Conservation (phyloP, 129 eudicot genomes). For the Saposhnikovia divaricata region DNA sequence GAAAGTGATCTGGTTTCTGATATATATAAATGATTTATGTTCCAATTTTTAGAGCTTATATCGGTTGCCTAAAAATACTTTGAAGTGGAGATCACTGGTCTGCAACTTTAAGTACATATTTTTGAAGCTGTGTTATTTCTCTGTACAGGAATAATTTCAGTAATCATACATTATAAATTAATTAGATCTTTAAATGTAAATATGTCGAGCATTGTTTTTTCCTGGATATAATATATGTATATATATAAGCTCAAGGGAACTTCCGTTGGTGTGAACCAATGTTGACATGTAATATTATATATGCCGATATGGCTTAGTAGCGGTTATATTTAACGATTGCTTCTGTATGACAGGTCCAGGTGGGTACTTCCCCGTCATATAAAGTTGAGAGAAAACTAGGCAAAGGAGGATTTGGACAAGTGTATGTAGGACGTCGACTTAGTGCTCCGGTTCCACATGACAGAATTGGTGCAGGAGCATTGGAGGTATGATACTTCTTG, state of each 20-base stretch:
- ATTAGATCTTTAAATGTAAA: not conserved
- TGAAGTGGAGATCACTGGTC: not conserved
- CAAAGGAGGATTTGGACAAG: conserved; percentile 96
- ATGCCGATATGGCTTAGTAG: not conserved
- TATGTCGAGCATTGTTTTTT: not conserved
- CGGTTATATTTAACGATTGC: not conserved
- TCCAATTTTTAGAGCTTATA: not conserved
- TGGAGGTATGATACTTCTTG: conserved; percentile 44
- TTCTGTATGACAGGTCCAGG: conserved; percentile 56
- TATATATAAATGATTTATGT: not conserved
- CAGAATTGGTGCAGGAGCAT: conserved; percentile 62
- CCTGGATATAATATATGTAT: not conserved
- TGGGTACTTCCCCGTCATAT: conserved; percentile 68
- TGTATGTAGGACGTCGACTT: conserved; percentile 71
- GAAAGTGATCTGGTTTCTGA: not conserved
- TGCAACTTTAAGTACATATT: not conserved
- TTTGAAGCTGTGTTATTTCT: not conserved
- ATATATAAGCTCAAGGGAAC: too few species aligned
- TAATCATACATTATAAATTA: not conserved
- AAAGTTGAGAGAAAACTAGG: conserved; percentile 73
- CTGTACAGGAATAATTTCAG: too few species aligned
- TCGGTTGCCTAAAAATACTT: not conserved
- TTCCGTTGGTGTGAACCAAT: too few species aligned
- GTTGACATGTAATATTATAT: not conserved
- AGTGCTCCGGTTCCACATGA: conserved; percentile 50